Conservation (phyloP, 345 rosid genomes). For the Murraya koenigii region DNA sequence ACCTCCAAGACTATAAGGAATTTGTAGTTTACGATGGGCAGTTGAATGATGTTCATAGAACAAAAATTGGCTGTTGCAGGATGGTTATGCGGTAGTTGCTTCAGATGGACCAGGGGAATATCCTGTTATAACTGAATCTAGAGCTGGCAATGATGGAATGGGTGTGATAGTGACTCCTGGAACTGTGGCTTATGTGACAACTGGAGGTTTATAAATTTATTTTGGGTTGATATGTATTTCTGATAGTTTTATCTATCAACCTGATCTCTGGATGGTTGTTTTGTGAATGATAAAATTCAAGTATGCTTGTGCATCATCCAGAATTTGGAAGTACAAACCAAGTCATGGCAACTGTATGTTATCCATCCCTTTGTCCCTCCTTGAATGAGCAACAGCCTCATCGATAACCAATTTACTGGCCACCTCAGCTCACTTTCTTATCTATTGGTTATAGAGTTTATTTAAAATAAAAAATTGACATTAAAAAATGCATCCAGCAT, state of each 20-base stretch:
- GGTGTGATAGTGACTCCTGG: conserved; percentile 82
- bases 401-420: not conserved
- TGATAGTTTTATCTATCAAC: not conserved
- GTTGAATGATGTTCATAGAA: not conserved
- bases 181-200: conserved; percentile 94
- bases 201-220: conserved; percentile 65
- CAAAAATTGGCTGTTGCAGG: conserved; percentile 42
- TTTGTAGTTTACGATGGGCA: not conserved
- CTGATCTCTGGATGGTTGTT: not conserved
- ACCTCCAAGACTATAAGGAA: not conserved
- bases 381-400: not conserved
- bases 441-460: not conserved
- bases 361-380: not conserved
- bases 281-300: not conserved
- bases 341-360: not conserved
- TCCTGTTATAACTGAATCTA: conserved; percentile 79
- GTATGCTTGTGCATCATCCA: not conserved
- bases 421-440: not conserved
- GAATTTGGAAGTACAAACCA: not conserved
- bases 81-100: conserved; percentile 93
- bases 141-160: conserved; percentile 94
- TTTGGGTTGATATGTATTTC: not conserved
- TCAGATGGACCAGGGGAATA: conserved; percentile 96
- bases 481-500: too few species aligned
- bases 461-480: not conserved